These are phyloP conservation scores for Excoecaria agallocha DNA, from an alignment of 345 rosid genomes.

Conservation along the genomic window DNA sequence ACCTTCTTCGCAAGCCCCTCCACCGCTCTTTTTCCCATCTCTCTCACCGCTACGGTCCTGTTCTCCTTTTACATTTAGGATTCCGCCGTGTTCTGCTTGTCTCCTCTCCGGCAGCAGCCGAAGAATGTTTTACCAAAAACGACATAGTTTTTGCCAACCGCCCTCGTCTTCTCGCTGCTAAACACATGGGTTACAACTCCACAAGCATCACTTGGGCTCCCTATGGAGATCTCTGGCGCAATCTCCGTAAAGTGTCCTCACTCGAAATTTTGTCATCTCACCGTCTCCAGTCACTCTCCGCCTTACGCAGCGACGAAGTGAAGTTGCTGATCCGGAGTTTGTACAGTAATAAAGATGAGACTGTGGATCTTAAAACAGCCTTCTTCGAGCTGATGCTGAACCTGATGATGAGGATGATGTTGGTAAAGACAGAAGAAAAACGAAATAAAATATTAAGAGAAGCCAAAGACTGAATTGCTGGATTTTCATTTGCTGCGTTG, in stretches of 20 bases:
- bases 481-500: too few relatives aligned
- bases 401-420: constrained; percentile 3
- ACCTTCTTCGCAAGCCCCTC: constrained; percentile 11
- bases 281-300: neutral
- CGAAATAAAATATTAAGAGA: too few relatives aligned
- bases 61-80: constrained; percentile 7
- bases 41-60: constrained; percentile 7
- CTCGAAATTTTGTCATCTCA: neutral
- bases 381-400: constrained; percentile 8
- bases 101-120: neutral
- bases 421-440: too few relatives aligned
- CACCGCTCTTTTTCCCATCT: constrained; percentile 11
- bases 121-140: constrained; percentile 9
- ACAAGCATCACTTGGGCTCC: constrained; percentile 8
- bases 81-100: neutral
- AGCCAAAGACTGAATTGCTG: too few relatives aligned
- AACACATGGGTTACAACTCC: constrained; percentile 1
- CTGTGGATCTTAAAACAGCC: neutral
- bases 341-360: neutral
- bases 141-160: constrained; percentile 11
- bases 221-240: constrained; percentile 1
- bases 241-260: neutral
- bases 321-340: neutral
- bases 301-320: constrained; percentile 1
- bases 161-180: neutral